Evolutionary conservation across 768 basidiomycete genomes (phyloP).

Genomic region (Fomitopsis pulvina): DNA sequence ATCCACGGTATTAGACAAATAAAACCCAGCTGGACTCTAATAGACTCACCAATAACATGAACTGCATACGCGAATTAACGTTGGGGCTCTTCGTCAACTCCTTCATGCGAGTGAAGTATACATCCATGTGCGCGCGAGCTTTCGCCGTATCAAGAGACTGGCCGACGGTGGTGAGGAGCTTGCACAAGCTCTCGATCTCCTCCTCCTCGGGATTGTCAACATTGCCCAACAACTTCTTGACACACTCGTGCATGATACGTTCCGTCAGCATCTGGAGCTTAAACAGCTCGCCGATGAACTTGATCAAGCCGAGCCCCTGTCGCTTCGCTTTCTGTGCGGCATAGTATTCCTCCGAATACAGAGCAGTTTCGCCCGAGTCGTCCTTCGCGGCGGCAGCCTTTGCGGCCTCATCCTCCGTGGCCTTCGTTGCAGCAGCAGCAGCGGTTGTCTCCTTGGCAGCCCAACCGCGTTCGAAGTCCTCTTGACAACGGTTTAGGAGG

Average conservation of each 20-base stretch:
- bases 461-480: constrained; percentile 97
- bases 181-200: constrained; percentile 93
- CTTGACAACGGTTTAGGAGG: constrained; percentile 91
- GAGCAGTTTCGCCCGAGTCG: constrained; percentile 60
- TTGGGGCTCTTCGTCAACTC: constrained; percentile 66
- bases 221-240: constrained; percentile 89
- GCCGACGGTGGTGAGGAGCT: constrained; percentile 85
- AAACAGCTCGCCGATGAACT: constrained; percentile 97
- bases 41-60: constrained; percentile 82
- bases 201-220: constrained; percentile 95
- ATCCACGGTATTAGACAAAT: constrained; percentile 5
- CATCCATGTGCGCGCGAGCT: constrained; percentile 79
- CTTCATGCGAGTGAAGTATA: constrained; percentile 89
- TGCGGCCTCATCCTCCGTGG: constrained; percentile 76
- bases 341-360: constrained; percentile 93
- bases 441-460: constrained; percentile 82
- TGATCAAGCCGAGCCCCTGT: constrained; percentile 91
- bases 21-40: constrained; percentile 2
- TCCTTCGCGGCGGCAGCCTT: constrained; percentile 59
- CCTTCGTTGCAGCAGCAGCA: constrained; percentile 83
- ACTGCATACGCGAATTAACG: constrained; percentile 82
- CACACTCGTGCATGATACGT: constrained; percentile 96
- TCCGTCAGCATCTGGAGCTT: constrained; percentile 95
- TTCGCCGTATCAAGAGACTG: constrained; percentile 71
- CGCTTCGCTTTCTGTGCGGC: constrained; percentile 94